Evolutionary conservation across 2,329 filamentous ascomycete genomes (phyloP).

Genomic region (Cercospora sp.): DNA sequence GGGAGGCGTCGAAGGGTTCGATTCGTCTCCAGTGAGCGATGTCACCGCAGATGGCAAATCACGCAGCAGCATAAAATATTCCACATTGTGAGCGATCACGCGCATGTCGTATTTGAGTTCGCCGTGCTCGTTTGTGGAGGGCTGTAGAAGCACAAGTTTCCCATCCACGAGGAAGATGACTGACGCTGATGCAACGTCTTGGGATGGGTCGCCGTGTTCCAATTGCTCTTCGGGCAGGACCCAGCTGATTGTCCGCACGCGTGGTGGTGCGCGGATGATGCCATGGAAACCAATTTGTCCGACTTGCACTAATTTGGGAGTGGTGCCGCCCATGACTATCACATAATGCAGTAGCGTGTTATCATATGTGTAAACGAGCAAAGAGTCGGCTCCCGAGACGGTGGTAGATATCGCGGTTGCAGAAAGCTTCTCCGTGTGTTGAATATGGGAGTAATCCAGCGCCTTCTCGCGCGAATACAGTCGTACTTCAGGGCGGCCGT

Average conservation of each 20-base stretch:
- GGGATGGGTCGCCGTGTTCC: constrained; percentile 87
- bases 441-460: constrained; percentile 69
- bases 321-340: constrained; percentile 67
- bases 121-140: constrained; percentile 76
- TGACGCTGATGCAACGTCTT: constrained; percentile 89
- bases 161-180: constrained; percentile 97
- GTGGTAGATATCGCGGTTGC: constrained; percentile 88
- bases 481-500: constrained; percentile 75
- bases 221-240: constrained; percentile 89
- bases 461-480: constrained; percentile 85
- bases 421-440: constrained; percentile 75
- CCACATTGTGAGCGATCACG: constrained; percentile 90
- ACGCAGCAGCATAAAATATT: constrained; percentile 90
- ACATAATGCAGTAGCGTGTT: constrained; percentile 95
- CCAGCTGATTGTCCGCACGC: constrained; percentile 93
- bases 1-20: constrained; percentile 24
- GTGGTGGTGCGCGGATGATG: constrained; percentile 87
- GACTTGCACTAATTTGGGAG: constrained; percentile 79
- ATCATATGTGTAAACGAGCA: constrained; percentile 95
- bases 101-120: constrained; percentile 98
- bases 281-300: constrained; percentile 97
- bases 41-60: constrained; percentile 60
- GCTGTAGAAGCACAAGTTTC: constrained; percentile 88
- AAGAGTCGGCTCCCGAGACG: constrained; percentile 86
- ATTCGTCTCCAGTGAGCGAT: constrained; percentile 20